phyloP scores from a whole-genome alignment of 2,329 filamentous ascomycete genomes.

The Hypoxylon sp. region DNA sequence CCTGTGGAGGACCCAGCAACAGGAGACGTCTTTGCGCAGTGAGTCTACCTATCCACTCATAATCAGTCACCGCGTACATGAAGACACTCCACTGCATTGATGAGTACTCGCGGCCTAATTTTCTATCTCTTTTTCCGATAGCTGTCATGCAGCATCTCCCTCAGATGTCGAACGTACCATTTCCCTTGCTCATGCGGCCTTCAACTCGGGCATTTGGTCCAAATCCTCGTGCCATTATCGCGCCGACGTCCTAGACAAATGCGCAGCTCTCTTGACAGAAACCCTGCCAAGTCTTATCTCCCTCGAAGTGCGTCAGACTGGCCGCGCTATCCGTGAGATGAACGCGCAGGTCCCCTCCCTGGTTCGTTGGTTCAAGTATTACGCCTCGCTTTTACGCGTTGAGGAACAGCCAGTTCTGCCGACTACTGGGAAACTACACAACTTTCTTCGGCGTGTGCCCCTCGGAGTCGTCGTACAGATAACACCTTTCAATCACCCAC shows the following conservation, averaged over 20 bases:
- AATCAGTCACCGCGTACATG: not conserved
- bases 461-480: slow-evolving; percentile 72
- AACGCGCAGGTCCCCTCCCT: slow-evolving; percentile 76
- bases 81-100: not conserved
- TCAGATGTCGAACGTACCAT: slow-evolving; percentile 62
- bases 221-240: slow-evolving; percentile 69
- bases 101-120: slow-evolving; percentile 4
- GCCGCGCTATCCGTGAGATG: slow-evolving; percentile 79
- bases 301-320: slow-evolving; percentile 78
- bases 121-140: slow-evolving; percentile 44
- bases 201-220: slow-evolving; percentile 70
- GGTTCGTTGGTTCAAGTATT: slow-evolving; percentile 80
- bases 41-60: slow-evolving; percentile 43
- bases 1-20: slow-evolving; percentile 68
- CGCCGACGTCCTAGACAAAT: slow-evolving; percentile 73
- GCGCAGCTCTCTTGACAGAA: slow-evolving; percentile 67
- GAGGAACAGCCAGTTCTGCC: slow-evolving; percentile 77
- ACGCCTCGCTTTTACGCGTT: slow-evolving; percentile 75
- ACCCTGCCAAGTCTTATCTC: slow-evolving; percentile 70
- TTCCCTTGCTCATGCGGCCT: slow-evolving; percentile 60
- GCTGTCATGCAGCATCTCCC: slow-evolving; percentile 64
- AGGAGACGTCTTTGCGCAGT: slow-evolving; percentile 67
- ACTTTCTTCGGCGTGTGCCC: slow-evolving; percentile 68
- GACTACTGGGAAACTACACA: slow-evolving; percentile 72
- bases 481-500: slow-evolving; percentile 72